Evolutionary conservation across 306 rosid genomes (phyloP), one percentile per base, ranked within the genome.

Genomic region (Fagus sylvatica): DNA sequence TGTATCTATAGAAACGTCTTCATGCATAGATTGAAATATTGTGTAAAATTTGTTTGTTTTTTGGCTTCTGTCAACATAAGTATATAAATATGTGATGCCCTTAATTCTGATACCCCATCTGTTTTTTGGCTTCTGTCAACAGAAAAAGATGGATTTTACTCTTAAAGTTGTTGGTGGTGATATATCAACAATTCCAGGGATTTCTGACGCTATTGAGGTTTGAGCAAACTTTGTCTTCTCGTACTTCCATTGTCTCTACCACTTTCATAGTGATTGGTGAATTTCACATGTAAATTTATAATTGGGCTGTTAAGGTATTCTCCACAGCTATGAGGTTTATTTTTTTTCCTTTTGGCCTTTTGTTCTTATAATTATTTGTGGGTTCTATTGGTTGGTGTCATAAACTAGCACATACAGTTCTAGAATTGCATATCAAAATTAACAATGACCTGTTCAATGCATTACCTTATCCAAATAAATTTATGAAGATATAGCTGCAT

Each of bases 131-230:
- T 76, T 78, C 57, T 75, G 54, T 34, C 72, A 75, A 72, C 93
- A 95, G 98, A 95, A 82, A 95, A 87, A 88, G 75, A 87, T 95
- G 75, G 98, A 92, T 84, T 95, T 92, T 85, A 93, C 91, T 61
- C 94, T 95, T 41, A 95, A 91, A 75, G 78, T 95, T 64, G 53
- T 90, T 57, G 98, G 98, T 46, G 92, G 98, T 60, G 97, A 95
- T 34, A 46, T 95, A 82, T 88, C 97, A 79, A 19, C 93, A 37
- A 65, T 95, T 73, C 98, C 98, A 16, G 98, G 98, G 55, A 61
- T 95, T 79, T 88, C 93, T 55, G 90, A 82, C 76, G 98, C 96
- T 67, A 83, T 95, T 79, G 98, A 95, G 98, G 98, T 93, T 85
- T 53, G 78, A 78, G 67, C 48, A 71, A 75, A 72, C 49, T 64